Evolutionary conservation across 139 green algal genomes (phyloP), one percentile per base, ranked within the genome.

Genomic region (Eudorina sp.): DNA sequence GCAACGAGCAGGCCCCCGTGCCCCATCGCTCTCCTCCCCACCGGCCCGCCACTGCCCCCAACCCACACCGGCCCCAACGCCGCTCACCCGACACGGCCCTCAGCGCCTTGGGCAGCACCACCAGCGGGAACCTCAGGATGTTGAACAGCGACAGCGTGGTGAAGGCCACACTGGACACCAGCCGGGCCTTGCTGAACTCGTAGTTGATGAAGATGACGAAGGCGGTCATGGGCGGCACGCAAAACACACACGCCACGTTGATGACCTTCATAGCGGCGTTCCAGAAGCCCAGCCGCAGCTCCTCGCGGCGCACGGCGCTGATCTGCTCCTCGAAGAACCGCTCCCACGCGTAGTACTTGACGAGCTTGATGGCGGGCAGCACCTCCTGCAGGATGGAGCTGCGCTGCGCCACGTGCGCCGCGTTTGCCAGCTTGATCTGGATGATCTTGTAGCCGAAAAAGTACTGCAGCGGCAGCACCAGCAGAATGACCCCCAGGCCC

Each of bases 91-190:
- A 95, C 79, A 82, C 84, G 69, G 89, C 89, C 41, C 92, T 87
- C 86, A 96, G 86, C 21, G 92, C 92, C 93, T 95, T 96, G 77
- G 94, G 94, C 76, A 96, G 90, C 92, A 96, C 92, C 79, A 96
- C 91, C n/a, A 97, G 89, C 9, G 95, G 95, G 90, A 96, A 96
- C 88, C 94, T 91, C 89, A 97, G 90, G 68, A 97, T 93, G 91
- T 96, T 96, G 93, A 97, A 96, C 21, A 97, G 93, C 53, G 95
- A 93, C 1, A 97, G 90, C 18, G 94, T 94, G 70, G 94, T 94
- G 93, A 97, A 96, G 70, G 93, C 94, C 14, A 94, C 90, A 0
- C 75, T 70, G 34, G 90, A 79, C 31, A n/a, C 51, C 40, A 93
- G 83, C 64, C 55, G 84, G 40, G 66, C 76, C 18, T 73, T 83